A percentile compares a stretch with the other conserved stretches of the same genome.
Conservation (phyloP, 768 basidiomycete species). For the Russula virescens region DNA sequence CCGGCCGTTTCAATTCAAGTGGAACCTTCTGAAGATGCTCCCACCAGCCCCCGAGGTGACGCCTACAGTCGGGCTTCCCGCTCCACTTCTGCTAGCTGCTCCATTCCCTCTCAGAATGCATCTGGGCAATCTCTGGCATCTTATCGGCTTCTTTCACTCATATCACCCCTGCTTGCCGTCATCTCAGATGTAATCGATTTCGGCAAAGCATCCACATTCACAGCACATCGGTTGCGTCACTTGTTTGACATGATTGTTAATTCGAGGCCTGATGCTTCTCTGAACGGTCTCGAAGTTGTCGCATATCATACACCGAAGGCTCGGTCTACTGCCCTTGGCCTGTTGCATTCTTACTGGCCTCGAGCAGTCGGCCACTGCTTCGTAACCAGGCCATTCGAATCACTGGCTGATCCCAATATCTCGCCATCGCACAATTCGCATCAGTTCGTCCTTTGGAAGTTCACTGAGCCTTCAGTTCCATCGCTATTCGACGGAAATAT, state of each 20-base stretch:
- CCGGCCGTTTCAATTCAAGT: slow-evolving; percentile 25
- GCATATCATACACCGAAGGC: slow-evolving; percentile 58
- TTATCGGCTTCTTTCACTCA: slow-evolving; percentile 56
- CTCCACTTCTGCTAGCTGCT: slow-evolving; percentile 12
- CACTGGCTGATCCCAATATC: slow-evolving; percentile 32
- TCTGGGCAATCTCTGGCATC: slow-evolving; percentile 49
- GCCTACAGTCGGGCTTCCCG: slow-evolving; percentile 27
- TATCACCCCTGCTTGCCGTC: slow-evolving; percentile 56
- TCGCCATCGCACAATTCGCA: slow-evolving; percentile 35
- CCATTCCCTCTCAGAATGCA: slow-evolving; percentile 44
- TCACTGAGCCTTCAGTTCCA: slow-evolving; percentile 30
- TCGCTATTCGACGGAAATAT: slow-evolving; percentile 32
- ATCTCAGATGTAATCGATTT: slow-evolving; percentile 54
- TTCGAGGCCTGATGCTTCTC: slow-evolving; percentile 60
- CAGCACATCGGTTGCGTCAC: slow-evolving; percentile 45
- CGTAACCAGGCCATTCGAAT: slow-evolving; percentile 48
- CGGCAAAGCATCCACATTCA: slow-evolving; percentile 31
- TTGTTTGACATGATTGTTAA: slow-evolving; percentile 49
- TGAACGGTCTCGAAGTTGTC: slow-evolving; percentile 65
- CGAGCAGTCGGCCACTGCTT: slow-evolving; percentile 59
- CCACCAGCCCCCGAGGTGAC: slow-evolving; percentile 2
- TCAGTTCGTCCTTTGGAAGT: slow-evolving; percentile 69
- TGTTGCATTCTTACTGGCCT: slow-evolving; percentile 63
- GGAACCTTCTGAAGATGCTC: slow-evolving; percentile 15
- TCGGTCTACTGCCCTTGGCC: slow-evolving; percentile 47